phyloP scores from a whole-genome alignment of 345 rosid genomes.

The Linum lewisii region DNA sequence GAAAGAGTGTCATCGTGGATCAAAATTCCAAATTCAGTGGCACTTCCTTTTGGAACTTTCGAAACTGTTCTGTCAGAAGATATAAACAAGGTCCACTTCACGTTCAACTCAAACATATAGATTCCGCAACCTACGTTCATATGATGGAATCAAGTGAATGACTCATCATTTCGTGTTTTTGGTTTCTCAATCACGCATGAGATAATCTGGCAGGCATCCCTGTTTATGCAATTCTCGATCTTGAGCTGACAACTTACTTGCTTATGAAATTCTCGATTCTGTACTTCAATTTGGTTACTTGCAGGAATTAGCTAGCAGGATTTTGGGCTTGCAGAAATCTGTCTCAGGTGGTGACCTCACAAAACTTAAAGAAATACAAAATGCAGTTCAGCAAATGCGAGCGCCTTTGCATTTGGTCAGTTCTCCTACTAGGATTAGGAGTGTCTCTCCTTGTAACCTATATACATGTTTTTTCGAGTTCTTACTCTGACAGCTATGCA shows the following conservation, averaged over 20 bases:
- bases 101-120: background rate
- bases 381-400: conserved; percentile 34
- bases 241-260: too few species aligned
- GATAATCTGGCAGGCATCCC: too few species aligned
- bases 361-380: conserved; percentile 41
- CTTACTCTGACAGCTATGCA: too few species aligned
- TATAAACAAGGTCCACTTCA: conserved; percentile 23
- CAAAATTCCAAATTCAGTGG: conserved; percentile 28
- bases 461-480: too few species aligned
- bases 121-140: too few species aligned
- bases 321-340: conserved; percentile 21
- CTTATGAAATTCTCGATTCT: too few species aligned
- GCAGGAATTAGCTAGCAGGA: conserved; percentile 38
- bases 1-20: conserved; percentile 34
- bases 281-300: background rate
- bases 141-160: too few species aligned
- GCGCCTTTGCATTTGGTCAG: conserved; percentile 25
- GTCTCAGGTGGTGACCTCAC: conserved; percentile 37
- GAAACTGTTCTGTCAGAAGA: conserved; percentile 25
- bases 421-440: conserved; percentile 1
- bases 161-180: too few species aligned
- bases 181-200: too few species aligned
- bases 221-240: too few species aligned
- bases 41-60: conserved; percentile 37
- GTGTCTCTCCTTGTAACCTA: too few species aligned